These are phyloP conservation scores for Pseudocercospora macadamiae DNA, from an alignment of 2,329 filamentous ascomycete species.

Conservation along the genomic window DNA sequence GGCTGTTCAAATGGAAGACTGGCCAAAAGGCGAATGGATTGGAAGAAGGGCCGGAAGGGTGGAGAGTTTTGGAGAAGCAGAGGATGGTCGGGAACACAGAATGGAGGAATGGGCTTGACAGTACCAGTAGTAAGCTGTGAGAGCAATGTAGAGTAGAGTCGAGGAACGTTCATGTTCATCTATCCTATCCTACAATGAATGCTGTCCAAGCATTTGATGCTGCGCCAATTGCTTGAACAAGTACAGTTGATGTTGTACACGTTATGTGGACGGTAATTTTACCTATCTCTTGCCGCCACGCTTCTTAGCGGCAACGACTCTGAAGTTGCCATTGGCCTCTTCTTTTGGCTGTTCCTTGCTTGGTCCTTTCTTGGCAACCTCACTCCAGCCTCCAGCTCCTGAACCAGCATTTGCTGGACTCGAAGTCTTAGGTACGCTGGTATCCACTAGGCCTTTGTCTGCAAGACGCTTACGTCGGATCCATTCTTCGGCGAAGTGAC, in stretches of 20 bases:
- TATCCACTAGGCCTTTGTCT: conserved; percentile 81
- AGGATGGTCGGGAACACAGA: conserved; percentile 25
- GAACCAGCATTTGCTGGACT: conserved; percentile 45
- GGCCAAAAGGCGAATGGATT: conserved; percentile 32
- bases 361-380: conserved; percentile 91
- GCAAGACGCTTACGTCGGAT: conserved; percentile 90
- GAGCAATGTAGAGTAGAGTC: not conserved
- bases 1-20: conserved; percentile 30
- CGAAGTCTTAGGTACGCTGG: conserved; percentile 51
- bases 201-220: not conserved
- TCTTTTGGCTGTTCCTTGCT: conserved; percentile 45
- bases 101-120: conserved; percentile 21
- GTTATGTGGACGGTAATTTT: not conserved
- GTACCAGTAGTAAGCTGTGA: conserved; percentile 1
- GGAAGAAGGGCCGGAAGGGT: conserved; percentile 34
- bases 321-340: conserved; percentile 68
- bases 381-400: conserved; percentile 74
- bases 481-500: conserved; percentile 93
- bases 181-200: conserved; percentile 1
- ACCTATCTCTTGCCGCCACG: conserved; percentile 61
- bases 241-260: not conserved
- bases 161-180: not conserved
- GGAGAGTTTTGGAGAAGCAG: conserved; percentile 35
- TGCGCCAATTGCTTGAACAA: not conserved
- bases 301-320: conserved; percentile 90